A percentile compares a stretch with the other conserved stretches of the same genome.
Evolutionary conservation across 176 grass and related monocot species (phyloP).

Genomic region (Urochloa ruziziensis): DNA sequence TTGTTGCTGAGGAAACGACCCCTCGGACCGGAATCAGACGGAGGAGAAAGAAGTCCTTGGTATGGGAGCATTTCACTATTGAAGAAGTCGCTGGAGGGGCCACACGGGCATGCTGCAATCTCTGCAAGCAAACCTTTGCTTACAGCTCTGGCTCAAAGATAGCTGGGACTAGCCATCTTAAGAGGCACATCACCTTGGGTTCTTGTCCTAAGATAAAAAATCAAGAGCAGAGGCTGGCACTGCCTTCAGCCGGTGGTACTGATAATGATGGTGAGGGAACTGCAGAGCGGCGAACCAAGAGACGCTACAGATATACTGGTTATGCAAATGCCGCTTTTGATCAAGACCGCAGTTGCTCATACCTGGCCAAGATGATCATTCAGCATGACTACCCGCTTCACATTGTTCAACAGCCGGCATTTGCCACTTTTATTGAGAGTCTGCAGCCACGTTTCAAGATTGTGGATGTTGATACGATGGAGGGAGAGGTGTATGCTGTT

Average conservation of each 20-base stretch:
- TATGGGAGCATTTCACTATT: conserved; percentile 84
- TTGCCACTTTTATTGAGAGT: conserved; percentile 56
- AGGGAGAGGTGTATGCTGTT: conserved; percentile 62
- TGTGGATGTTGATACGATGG: conserved; percentile 59
- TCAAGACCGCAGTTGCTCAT: conserved; percentile 58
- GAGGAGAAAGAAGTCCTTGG: conserved; percentile 65
- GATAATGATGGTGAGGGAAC: conserved; percentile 50
- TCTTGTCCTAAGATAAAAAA: conserved; percentile 68
- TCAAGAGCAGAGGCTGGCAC: conserved; percentile 38
- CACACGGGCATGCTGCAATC: conserved; percentile 75
- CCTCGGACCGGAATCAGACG: conserved; percentile 47
- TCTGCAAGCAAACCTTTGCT: conserved; percentile 83
- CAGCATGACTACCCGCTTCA: conserved; percentile 79
- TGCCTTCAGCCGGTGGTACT: conserved; percentile 34
- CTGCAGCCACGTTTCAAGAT: conserved; percentile 73
- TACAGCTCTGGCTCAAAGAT: conserved; percentile 82
- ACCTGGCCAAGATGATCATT: conserved; percentile 74
- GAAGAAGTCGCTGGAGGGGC: conserved; percentile 52
- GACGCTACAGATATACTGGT: conserved; percentile 61
- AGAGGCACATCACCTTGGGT: conserved; percentile 75
- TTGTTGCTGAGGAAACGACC: conserved; percentile 15
- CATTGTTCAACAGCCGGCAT: conserved; percentile 72
- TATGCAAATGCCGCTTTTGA: conserved; percentile 74
- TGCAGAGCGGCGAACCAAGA: conserved; percentile 44
- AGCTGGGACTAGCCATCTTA: conserved; percentile 78